Conservation (phyloP, 768 basidiomycete genomes). For the Lentinula detonsa region DNA sequence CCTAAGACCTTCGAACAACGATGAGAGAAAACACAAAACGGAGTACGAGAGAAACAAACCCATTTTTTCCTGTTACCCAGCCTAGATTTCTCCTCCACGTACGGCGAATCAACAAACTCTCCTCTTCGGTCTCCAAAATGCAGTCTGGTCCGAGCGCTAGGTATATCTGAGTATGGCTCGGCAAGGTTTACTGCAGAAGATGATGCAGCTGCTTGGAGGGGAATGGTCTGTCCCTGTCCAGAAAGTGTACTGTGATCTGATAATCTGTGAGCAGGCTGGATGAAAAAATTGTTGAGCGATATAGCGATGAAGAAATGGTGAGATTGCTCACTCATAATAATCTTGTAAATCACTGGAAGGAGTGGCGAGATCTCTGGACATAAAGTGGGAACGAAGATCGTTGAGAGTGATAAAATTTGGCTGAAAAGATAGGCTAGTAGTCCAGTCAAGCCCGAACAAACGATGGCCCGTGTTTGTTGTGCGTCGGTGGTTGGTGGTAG, state of each 20-base stretch:
- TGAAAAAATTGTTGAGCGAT: neutral
- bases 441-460: no score
- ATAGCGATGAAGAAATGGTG: neutral
- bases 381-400: neutral
- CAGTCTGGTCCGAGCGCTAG: neutral
- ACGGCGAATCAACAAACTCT: neutral
- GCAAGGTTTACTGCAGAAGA: neutral
- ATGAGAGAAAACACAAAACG: neutral
- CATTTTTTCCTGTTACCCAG: neutral
- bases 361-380: neutral
- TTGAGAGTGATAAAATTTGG: no score
- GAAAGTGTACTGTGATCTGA: neutral
- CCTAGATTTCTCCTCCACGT: neutral
- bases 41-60: neutral
- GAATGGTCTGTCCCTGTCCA: neutral
- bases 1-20: slow-evolving; percentile 39
- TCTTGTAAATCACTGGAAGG: slow-evolving; percentile 3
- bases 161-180: neutral
- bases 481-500: no score
- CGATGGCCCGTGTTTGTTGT: no score
- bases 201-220: neutral
- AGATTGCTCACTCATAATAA: slow-evolving; percentile 1
- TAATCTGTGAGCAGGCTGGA: neutral
- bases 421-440: no score
- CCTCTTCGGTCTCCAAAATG: slow-evolving; percentile 6